phyloP scores from a whole-genome alignment of 441 rosid species.

The Syzygium malaccense region DNA sequence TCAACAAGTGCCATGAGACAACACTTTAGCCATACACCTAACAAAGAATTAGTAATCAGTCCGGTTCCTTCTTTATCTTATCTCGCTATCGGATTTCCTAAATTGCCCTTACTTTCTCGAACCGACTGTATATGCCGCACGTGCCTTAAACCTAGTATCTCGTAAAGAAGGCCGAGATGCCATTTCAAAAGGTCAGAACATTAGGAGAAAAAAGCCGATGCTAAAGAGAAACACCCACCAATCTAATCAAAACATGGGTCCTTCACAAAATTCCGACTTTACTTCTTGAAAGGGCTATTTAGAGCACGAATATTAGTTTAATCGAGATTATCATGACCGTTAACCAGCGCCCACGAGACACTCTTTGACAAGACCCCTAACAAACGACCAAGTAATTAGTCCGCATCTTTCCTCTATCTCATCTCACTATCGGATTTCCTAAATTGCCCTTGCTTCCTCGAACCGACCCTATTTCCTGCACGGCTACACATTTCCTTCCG shows the following conservation, averaged over 20 bases:
- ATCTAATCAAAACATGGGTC: not conserved
- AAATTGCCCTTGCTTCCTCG: not conserved
- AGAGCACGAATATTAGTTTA: not conserved
- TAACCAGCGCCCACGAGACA: too few relatives aligned
- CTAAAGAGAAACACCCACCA: not conserved
- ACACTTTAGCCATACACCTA: not conserved
- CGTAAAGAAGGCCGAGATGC: not conserved
- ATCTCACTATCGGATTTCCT: not conserved
- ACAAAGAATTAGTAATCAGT: fast-evolving
- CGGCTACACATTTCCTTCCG: fast-evolving
- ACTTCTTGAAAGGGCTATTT: not conserved
- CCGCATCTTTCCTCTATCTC: not conserved
- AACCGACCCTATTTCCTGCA: fast-evolving
- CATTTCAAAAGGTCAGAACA: not conserved
- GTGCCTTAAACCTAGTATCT: not conserved
- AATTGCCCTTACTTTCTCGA: not conserved
- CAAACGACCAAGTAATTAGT: not conserved
- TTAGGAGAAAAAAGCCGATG: not conserved
- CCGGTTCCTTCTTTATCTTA: not conserved
- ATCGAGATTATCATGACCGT: not conserved
- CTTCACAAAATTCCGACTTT: not conserved
- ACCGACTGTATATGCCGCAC: fast-evolving
- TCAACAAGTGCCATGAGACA: not conserved
- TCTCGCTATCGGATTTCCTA: not conserved
- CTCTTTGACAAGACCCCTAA: not conserved